These are phyloP conservation scores for Kregervanrija delftensis DNA, from an alignment of 805 yeast genomes.

Conservation along the genomic window DNA sequence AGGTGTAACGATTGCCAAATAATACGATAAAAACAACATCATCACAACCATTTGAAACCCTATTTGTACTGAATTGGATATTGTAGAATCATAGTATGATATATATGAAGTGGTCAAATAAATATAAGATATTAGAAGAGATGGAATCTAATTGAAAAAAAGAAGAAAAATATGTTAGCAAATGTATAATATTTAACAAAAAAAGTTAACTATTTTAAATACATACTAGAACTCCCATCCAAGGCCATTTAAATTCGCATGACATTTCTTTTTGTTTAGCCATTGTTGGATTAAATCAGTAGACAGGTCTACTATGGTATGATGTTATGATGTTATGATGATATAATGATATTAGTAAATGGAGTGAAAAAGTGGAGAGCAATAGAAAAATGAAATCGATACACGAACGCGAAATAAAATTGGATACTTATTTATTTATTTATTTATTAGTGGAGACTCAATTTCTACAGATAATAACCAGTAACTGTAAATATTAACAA, in stretches of 20 bases:
- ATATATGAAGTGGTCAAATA: conserved; percentile 60
- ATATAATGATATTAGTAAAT: no score
- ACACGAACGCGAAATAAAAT: no score
- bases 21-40: conserved; percentile 70
- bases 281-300: no score
- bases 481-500: no score
- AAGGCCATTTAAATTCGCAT: conserved; percentile 38
- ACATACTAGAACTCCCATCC: conserved; percentile 36
- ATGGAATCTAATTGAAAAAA: conserved; percentile 47
- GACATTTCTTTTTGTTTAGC: conserved; percentile 9
- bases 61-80: conserved; percentile 33
- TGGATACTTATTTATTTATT: no score
- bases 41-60: conserved; percentile 19
- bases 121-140: conserved; percentile 43
- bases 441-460: no score
- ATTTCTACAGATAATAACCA: no score
- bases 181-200: neutral
- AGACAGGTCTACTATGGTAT: no score
- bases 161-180: neutral
- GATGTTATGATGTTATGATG: no score
- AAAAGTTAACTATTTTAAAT: conserved; percentile 7
- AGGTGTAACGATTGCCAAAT: conserved; percentile 51
- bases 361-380: no score
- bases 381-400: no score
- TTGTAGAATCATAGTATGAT: conserved; percentile 41